Evolutionary conservation across 2,329 filamentous ascomycete species (phyloP).

Genomic region (Exophiala phaeomuriformis): DNA sequence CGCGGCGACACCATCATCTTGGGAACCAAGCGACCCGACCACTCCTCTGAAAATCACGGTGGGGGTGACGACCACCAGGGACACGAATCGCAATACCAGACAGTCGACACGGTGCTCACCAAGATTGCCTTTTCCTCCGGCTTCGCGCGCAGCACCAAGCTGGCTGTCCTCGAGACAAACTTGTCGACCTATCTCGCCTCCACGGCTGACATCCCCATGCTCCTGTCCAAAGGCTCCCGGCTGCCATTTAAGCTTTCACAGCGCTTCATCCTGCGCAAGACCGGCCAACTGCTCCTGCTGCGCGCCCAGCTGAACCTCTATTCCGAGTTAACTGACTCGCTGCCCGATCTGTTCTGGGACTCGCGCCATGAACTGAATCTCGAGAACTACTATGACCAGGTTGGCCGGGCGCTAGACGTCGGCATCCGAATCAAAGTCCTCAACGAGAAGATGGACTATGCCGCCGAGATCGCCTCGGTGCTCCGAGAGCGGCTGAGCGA

Average conservation of each 20-base stretch:
- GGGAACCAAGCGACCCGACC: constrained; percentile 56
- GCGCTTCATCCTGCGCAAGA: constrained; percentile 82
- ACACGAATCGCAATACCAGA: constrained; percentile 28
- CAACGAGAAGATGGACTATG: constrained; percentile 98
- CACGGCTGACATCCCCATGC: constrained; percentile 71
- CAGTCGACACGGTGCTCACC: constrained; percentile 62
- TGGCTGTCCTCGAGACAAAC: constrained; percentile 81
- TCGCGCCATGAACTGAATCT: constrained; percentile 77
- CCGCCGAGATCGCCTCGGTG: constrained; percentile 86
- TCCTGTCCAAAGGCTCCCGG: constrained; percentile 61
- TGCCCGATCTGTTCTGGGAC: constrained; percentile 98
- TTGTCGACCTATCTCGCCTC: constrained; percentile 79
- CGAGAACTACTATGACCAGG: constrained; percentile 91
- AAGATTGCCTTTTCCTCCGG: constrained; percentile 97
- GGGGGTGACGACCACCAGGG: constrained; percentile 6
- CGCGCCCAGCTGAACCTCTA: constrained; percentile 93
- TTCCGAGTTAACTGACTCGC: constrained; percentile 87
- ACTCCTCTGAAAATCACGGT: neutral
- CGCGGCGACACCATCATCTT: constrained; percentile 83
- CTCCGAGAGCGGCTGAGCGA: constrained; percentile 82
- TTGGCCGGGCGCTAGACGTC: constrained; percentile 83
- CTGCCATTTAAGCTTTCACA: constrained; percentile 53
- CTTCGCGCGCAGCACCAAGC: constrained; percentile 83
- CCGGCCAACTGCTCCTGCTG: constrained; percentile 80
- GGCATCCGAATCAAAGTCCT: constrained; percentile 81